Percentiles rank a stretch among this genome's conserved stretches.
These are phyloP conservation scores for Beauveria pseudobassiana DNA, from an alignment of 2,329 filamentous ascomycete genomes.

Conservation along the genomic window DNA sequence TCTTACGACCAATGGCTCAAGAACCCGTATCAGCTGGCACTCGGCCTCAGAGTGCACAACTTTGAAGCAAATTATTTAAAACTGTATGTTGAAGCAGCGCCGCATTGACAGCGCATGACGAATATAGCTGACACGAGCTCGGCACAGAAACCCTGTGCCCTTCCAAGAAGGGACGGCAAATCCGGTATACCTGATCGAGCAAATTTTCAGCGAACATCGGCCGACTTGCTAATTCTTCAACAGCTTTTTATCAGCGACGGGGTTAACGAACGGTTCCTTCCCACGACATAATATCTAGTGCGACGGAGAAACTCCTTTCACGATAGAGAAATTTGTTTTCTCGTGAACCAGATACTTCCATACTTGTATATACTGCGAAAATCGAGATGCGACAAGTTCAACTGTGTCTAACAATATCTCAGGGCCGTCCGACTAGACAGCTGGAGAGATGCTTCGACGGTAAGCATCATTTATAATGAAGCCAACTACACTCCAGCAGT, in stretches of 20 bases:
- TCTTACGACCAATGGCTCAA: conserved; percentile 8
- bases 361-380: neutral
- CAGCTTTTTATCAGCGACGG: neutral
- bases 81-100: neutral
- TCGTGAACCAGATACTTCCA: neutral
- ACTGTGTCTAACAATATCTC: neutral
- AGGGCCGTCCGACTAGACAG: conserved; percentile 10
- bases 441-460: conserved; percentile 7
- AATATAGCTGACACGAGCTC: neutral
- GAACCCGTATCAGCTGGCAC: conserved; percentile 1
- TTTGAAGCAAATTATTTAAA: neutral
- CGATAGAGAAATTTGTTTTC: neutral
- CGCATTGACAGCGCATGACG: too few species aligned
- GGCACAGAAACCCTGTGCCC: neutral
- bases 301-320: neutral
- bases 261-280: neutral
- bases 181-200: neutral
- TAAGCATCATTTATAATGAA: conserved; percentile 10
- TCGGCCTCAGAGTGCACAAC: neutral
- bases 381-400: neutral
- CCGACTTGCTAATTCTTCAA: neutral
- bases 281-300: neutral
- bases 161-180: neutral
- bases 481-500: conserved; percentile 5
- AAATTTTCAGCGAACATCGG: neutral